phyloP scores from a whole-genome alignment of 495 filamentous ascomycete genomes.

The Annulohypoxylon bovei region DNA sequence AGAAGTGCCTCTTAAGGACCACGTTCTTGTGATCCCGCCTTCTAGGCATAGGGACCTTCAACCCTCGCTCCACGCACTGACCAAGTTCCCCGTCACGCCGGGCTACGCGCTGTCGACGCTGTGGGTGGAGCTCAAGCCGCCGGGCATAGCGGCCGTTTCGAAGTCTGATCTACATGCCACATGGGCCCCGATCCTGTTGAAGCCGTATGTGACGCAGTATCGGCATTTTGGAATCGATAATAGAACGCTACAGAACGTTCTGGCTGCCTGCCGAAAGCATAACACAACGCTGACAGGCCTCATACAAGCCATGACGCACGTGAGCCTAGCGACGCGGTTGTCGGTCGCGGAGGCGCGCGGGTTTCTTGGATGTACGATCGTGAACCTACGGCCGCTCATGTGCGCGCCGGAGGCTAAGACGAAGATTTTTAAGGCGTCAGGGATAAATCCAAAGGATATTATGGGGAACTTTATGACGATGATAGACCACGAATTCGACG shows the following conservation, averaged over 20 bases:
- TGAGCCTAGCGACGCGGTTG: conserved; percentile 37
- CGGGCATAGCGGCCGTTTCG: not conserved
- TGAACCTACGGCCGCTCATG: conserved; percentile 47
- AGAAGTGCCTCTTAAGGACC: conserved; percentile 24
- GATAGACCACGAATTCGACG: conserved; percentile 36
- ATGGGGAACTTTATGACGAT: conserved; percentile 49
- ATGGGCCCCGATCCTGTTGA: conserved; percentile 44
- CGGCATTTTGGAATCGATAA: conserved; percentile 43
- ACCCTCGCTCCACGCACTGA: conserved; percentile 24
- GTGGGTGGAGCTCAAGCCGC: conserved; percentile 25
- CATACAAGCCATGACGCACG: conserved; percentile 43
- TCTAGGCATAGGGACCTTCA: conserved; percentile 14
- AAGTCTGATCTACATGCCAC: conserved; percentile 1
- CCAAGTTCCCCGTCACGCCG: conserved; percentile 27
- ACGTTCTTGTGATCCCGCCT: conserved; percentile 28
- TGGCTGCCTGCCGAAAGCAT: conserved; percentile 42
- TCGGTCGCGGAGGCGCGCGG: conserved; percentile 23
- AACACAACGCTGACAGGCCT: conserved; percentile 50
- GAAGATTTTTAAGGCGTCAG: not conserved
- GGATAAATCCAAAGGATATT: conserved; percentile 5
- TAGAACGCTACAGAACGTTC: conserved; percentile 19
- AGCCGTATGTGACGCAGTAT: conserved; percentile 40
- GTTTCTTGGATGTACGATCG: conserved; percentile 44
- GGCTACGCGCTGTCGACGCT: conserved; percentile 24
- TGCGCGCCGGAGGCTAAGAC: not conserved